Evolutionary conservation across 805 yeast species (phyloP).

Genomic region (Zygosaccharomyces rouxii): DNA sequence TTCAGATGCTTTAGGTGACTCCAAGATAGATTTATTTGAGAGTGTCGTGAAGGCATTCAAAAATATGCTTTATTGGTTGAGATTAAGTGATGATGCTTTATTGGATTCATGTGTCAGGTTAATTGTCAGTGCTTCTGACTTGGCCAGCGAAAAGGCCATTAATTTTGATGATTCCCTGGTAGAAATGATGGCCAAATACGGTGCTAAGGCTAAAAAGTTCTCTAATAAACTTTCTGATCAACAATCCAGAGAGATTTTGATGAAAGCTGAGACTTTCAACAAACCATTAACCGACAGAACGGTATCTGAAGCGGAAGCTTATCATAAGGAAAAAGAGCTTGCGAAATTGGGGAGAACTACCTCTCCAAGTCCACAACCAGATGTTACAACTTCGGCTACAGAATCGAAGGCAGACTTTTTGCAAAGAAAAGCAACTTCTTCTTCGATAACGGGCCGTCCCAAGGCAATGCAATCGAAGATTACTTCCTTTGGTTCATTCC

Average conservation of each 20-base stretch:
- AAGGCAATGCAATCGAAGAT: conserved; percentile 35
- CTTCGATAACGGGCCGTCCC: conserved; percentile 30
- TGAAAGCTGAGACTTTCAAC: conserved; percentile 56
- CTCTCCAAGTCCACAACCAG: conserved; percentile 9
- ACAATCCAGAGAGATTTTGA: conserved; percentile 60
- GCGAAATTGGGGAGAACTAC: conserved; percentile 15
- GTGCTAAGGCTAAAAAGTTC: conserved; percentile 58
- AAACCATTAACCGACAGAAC: conserved; percentile 50
- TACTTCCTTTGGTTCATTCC: conserved; percentile 38
- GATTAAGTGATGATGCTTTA: conserved; percentile 74
- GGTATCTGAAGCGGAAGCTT: conserved; percentile 39
- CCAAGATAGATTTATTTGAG: conserved; percentile 40
- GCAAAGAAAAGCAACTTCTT: conserved; percentile 31
- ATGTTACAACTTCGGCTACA: background rate
- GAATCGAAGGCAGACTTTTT: conserved; percentile 33
- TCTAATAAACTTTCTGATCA: conserved; percentile 65
- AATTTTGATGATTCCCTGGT: conserved; percentile 50
- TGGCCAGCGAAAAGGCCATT: conserved; percentile 53
- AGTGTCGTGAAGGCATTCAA: conserved; percentile 59
- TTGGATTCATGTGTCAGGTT: conserved; percentile 62
- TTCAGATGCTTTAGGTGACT: conserved; percentile 35
- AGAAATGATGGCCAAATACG: conserved; percentile 56
- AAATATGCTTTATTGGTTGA: conserved; percentile 71
- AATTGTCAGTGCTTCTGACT: conserved; percentile 59
- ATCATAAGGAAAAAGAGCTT: conserved; percentile 32